Evolutionary conservation across 1,284 basidiomycete species (phyloP), one percentile per base, ranked within the genome.

Genomic region (Leccinum pallidistipes): DNA sequence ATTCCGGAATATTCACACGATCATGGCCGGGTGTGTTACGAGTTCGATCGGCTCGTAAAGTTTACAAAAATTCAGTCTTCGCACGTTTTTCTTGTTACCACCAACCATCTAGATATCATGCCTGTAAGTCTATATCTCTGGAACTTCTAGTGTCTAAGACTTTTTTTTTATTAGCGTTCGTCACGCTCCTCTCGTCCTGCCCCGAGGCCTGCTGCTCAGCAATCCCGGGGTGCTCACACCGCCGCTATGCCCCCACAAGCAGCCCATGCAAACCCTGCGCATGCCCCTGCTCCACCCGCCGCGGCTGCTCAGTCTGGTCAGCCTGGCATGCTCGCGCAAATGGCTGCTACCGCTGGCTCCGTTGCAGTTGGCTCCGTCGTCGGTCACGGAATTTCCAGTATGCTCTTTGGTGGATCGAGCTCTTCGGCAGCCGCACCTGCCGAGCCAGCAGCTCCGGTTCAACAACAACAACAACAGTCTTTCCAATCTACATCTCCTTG

Each of bases 291-390:
- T n/a, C 77, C 78, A 16, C 69, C 66, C 49, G 66, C 57, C 1
- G 53, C 70, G 2, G 50, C 70, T 6, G 52, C 69, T 27, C 70
- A 73, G 69, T 77, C 63, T 61, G 76, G 45, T 72, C 71, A 76
- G 56, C 90, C 90, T 0, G 90, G 91, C 6, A 80, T 93, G 81
- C 62, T 93, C 16, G 80, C 84, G 0, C 88, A 91, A 74, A 95
- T 95, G 91, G 93, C 92, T 58, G 92, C 92, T 14, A 95, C 93
- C 7, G 92, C 92, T 31, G 92, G 92, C 59, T 91, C 90, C 64
- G 93, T 95, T 47, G 93, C 93, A 6, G 81, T 92, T 57, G 92
- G 92, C 50, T 93, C 91, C 14, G 86, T 87, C 56, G 83, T 95
- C 64, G 92, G 93, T 54, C 92, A 95, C 70, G 93, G 92, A 40